A percentile compares a stretch with the other conserved stretches of the same genome.
phyloP scores from a whole-genome alignment of 2,329 filamentous ascomycete species.

The Aspergillus neotritici region DNA sequence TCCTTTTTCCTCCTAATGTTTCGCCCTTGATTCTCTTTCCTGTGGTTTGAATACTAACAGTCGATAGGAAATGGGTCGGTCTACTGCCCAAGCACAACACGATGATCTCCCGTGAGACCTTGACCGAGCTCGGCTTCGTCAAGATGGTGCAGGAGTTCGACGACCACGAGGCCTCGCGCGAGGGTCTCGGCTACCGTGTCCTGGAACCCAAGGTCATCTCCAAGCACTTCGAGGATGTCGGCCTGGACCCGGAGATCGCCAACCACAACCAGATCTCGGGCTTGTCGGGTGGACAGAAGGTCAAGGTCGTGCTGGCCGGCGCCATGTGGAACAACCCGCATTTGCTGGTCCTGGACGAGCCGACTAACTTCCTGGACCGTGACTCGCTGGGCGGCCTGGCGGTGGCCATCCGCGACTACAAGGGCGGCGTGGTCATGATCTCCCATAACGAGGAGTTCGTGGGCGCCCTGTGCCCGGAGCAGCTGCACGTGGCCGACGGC shows the following conservation, averaged over 20 bases:
- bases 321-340: constrained; percentile 99
- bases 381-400: constrained; percentile 94
- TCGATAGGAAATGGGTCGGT: constrained; percentile 70
- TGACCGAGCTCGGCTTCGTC: constrained; percentile 76
- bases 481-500: constrained; percentile 90
- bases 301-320: constrained; percentile 95
- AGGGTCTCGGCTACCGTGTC: constrained; percentile 92
- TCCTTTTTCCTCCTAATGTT: too few species aligned
- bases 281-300: constrained; percentile 93
- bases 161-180: constrained; percentile 96
- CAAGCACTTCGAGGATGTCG: constrained; percentile 96
- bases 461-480: constrained; percentile 87
- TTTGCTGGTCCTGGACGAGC: constrained; percentile 93
- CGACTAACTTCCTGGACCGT: constrained; percentile 97
- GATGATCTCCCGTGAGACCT: constrained; percentile 86
- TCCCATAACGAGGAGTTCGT: constrained; percentile 99
- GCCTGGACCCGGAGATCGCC: constrained; percentile 93
- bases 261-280: constrained; percentile 98
- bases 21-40: too few species aligned
- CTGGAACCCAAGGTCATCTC: constrained; percentile 90
- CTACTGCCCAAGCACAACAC: constrained; percentile 90
- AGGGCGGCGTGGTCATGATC: constrained; percentile 97
- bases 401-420: constrained; percentile 97
- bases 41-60: constrained; percentile 5
- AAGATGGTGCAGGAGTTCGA: constrained; percentile 98